Evolutionary conservation across 1,284 basidiomycete species (phyloP), one percentile per base, ranked within the genome.

Genomic region (Rhizoctonia solani): DNA sequence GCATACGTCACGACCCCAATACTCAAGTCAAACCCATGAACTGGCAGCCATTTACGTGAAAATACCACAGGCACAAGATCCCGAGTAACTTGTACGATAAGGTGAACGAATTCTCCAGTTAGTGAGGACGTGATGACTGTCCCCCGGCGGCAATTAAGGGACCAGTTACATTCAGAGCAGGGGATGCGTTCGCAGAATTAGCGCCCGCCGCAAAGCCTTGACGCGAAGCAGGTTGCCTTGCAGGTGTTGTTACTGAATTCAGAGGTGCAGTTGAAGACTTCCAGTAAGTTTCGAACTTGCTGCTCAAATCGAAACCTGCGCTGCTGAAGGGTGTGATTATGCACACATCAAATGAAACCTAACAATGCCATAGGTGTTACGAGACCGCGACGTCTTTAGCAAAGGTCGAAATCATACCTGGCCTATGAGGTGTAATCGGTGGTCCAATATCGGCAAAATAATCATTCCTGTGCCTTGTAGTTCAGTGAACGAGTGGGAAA

Each of bases 231-330:
- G 53, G 58, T 41, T 54, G 52, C 52, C 52, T 54, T 14, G 59
- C 34, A 30, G 76, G 74, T 56, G 80, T 79, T 37, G 78, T 77
- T 61, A 77, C 73, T 13, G 79, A 74, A 29, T 79, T 78, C 4
- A 80, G 77, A 0, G 87, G 83, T 50, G 86, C 82, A 23, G 88
- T 85, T 67, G 90, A 86, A 13, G 93, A 94, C 79, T 96, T 97
- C 95, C 95, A 98, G 77, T 98, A 98, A 0, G 95, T 98, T 79
- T 97, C 94, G 21, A 97, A 85, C 54, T 93, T 87, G 9, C 97
- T 96, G 27, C 95, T 95, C 69, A 98, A 91, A 79, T 96, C 93
- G n/a, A 99, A 83, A 71, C 93, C 94, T 49, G 95, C 93, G 8
- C 92, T 93, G 71, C 90, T 87, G 77, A 98, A 99, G 1, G 95